Evolutionary conservation across 2,329 filamentous ascomycete species (phyloP).

Genomic region (Pseudogymnoascus destructans): DNA sequence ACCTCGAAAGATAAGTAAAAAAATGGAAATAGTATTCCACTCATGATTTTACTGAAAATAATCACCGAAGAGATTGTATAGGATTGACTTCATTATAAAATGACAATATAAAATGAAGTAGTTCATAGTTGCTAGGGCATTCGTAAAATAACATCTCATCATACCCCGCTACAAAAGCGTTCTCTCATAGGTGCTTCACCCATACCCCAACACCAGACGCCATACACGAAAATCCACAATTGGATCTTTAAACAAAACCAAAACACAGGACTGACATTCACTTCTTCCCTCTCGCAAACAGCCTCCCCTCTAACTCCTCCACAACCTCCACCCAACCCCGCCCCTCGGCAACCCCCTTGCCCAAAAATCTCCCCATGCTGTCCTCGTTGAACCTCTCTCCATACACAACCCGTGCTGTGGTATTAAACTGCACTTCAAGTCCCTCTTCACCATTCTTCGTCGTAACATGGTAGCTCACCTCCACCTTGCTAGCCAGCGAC

Average conservation of each 20-base stretch:
- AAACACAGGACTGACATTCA: constrained; percentile 16
- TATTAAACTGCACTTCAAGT: constrained; percentile 40
- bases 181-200: background rate
- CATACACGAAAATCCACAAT: background rate
- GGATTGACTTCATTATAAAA: background rate
- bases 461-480: constrained; percentile 44
- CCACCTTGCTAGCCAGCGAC: constrained; percentile 54
- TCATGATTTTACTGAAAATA: background rate
- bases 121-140: constrained; percentile 7
- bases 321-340: constrained; percentile 42
- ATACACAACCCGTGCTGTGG: constrained; percentile 53
- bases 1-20: background rate
- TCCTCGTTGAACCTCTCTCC: constrained; percentile 64
- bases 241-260: background rate
- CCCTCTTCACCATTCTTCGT: constrained; percentile 34
- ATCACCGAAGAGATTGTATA: background rate
- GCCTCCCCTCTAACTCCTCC: constrained; percentile 40
- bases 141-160: constrained; percentile 4
- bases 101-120: background rate
- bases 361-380: constrained; percentile 62
- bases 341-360: constrained; percentile 36
- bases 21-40: background rate
- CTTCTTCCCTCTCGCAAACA: constrained; percentile 44
- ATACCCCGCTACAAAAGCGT: constrained; percentile 1
- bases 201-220: background rate